Base-by-base conservation (phyloP, 805 yeast species). In the Schizosaccharomyces osmophilus region DNA sequence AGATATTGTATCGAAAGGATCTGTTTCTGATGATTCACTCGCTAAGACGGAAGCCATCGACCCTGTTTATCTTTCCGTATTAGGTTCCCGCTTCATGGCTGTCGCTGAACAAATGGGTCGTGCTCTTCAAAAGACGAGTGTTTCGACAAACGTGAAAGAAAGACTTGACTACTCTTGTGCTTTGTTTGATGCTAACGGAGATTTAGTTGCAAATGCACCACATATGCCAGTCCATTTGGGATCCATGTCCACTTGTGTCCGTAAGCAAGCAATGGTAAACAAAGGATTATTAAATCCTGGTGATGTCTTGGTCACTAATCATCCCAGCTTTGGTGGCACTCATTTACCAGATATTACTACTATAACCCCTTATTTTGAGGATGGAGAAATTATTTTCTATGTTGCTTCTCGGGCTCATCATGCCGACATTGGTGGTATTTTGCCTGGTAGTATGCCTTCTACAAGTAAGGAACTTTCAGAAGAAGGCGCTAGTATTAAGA, bases 401-500 rank as follows among this genome's bases (percentile, higher is more conserved):
- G 88, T 87, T 15, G 97, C 97, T 0, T 83, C 95, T 0, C 77
- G 97, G 65, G 97, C 96, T 1, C 97, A 89, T 72, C 97, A 90
- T 72, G 89, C 96, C 5, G 97, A 89, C 71, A 89, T 90, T 68
- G 97, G 97, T 19, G 94, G 95, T 15, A 80, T 84, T 63, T 73
- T 87, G 43, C 95, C 97, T 0, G 97, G 97, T 0, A 84, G 95
- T 0, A 87, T 89, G 88, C 96, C 97, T 17, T 95, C 96, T 9
- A 82, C 84, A 68, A 87, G 96, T 1, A 86, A 82, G 67, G 82
- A 82, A 63, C 73, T 90, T 51, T 84, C 81, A 76, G 89, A 89
- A 36, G 97, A 89, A 72, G 97, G 97, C 57, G 96, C 95, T 1
- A 80, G 86, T 2, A 87, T 90, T 43, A 78, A 80, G 67, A 82